phyloP scores from a whole-genome alignment of 164 flowering plant species.

The Taxillus chinensis region DNA sequence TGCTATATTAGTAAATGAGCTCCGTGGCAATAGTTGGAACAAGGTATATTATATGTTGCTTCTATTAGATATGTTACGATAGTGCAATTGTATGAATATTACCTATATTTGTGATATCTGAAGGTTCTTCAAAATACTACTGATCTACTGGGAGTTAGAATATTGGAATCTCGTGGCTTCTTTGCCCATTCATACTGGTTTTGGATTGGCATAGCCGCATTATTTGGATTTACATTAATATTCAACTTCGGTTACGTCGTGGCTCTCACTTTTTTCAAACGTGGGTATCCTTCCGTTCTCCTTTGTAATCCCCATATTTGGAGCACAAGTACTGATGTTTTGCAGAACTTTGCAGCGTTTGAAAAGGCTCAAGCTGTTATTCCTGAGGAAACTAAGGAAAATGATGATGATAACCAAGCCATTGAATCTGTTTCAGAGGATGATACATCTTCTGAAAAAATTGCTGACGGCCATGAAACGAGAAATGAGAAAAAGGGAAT shows the following conservation, averaged over 20 bases:
- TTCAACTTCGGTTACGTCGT: slow-evolving; percentile 24
- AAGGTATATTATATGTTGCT: slow-evolving; percentile 8
- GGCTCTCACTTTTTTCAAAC: slow-evolving; percentile 27
- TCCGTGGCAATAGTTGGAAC: slow-evolving; percentile 23
- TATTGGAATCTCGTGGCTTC: slow-evolving; percentile 21
- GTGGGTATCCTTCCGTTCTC: slow-evolving; percentile 15
- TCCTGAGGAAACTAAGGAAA: slow-evolving; percentile 11
- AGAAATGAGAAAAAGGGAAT: slow-evolving; percentile 23
- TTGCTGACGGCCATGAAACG: slow-evolving; percentile 2
- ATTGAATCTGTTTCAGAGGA: neutral
- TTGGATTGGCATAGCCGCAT: slow-evolving; percentile 36
- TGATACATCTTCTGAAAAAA: neutral
- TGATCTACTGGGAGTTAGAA: slow-evolving; percentile 16
- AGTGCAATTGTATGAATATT: neutral
- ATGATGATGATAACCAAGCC: slow-evolving; percentile 4
- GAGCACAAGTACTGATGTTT: neutral
- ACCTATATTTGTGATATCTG: neutral
- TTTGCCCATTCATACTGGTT: slow-evolving; percentile 28
- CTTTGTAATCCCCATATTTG: neutral
- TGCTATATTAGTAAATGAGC: slow-evolving; percentile 23
- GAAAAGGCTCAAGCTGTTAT: slow-evolving; percentile 7
- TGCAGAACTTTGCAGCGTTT: neutral
- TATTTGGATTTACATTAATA: slow-evolving; percentile 24
- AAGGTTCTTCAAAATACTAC: neutral
- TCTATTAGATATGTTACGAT: neutral